These are phyloP conservation scores for Leccinum longicurvipes DNA, from an alignment of 768 basidiomycete genomes.

Conservation along the genomic window DNA sequence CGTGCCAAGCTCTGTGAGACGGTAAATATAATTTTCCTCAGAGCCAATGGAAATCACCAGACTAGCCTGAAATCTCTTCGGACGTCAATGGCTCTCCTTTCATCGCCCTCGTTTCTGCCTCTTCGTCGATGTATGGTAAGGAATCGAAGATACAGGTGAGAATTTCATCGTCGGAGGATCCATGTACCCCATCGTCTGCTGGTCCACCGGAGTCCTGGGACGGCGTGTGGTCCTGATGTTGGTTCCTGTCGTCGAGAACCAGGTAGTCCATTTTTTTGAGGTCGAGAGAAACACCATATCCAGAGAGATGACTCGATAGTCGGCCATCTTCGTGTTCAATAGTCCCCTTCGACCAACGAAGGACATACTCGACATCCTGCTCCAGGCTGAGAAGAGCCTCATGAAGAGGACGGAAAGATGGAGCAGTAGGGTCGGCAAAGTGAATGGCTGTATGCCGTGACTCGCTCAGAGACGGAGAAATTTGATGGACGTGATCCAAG, in stretches of 20 bases:
- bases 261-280: slow-evolving; percentile 98
- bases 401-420: slow-evolving; percentile 71
- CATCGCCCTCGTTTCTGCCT: slow-evolving; percentile 33
- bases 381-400: slow-evolving; percentile 50
- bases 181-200: slow-evolving; percentile 6
- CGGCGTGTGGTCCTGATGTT: slow-evolving; percentile 8
- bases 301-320: slow-evolving; percentile 56
- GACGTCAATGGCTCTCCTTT: slow-evolving; percentile 43
- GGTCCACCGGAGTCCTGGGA: neutral
- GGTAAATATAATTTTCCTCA: neutral
- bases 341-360: slow-evolving; percentile 43
- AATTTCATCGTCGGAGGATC: slow-evolving; percentile 16
- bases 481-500: slow-evolving; percentile 74
- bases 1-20: slow-evolving; percentile 54
- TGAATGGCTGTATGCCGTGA: slow-evolving; percentile 70
- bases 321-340: slow-evolving; percentile 36
- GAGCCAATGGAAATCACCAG: neutral
- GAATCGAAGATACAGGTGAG: slow-evolving; percentile 31
- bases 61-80: slow-evolving; percentile 55
- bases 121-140: slow-evolving; percentile 26
- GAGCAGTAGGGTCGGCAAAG: slow-evolving; percentile 65
- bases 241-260: slow-evolving; percentile 79
- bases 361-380: slow-evolving; percentile 65
- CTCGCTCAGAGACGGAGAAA: slow-evolving; percentile 41
- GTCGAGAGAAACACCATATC: slow-evolving; percentile 90